Evolutionary conservation across 306 rosid genomes (phyloP).

Genomic region (Luffa acutangula): DNA sequence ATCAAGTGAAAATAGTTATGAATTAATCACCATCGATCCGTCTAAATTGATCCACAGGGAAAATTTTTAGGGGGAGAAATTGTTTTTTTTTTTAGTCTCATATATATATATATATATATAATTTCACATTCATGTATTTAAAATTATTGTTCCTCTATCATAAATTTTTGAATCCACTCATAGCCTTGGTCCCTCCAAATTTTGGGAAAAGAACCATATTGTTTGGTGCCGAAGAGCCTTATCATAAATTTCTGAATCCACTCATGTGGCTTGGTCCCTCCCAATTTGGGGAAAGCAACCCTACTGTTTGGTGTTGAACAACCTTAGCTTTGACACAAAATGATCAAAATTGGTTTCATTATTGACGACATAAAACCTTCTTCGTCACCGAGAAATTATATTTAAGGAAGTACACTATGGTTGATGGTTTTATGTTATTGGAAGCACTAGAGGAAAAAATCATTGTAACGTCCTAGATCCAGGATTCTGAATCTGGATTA

Average conservation of each 20-base stretch:
- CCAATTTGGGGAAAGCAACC: neutral
- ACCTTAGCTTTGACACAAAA: neutral
- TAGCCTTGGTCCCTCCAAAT: neutral
- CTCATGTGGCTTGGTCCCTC: neutral
- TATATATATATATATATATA: too few relatives aligned
- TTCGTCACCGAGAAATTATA: neutral
- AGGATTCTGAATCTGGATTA: too few relatives aligned
- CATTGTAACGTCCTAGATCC: too few relatives aligned
- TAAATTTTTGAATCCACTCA: neutral
- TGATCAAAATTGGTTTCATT: neutral
- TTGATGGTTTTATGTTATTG: too few relatives aligned
- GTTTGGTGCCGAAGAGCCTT: neutral
- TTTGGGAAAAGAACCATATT: neutral
- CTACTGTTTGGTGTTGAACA: neutral
- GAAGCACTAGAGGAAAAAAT: neutral
- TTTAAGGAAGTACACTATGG: neutral
- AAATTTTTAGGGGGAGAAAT: too few relatives aligned
- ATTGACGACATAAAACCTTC: neutral
- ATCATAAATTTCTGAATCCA: neutral
- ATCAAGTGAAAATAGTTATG: too few relatives aligned
- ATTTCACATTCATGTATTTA: neutral
- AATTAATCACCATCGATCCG: too few relatives aligned
- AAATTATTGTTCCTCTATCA: neutral
- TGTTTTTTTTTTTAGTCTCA: too few relatives aligned
- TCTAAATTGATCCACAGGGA: too few relatives aligned